A percentile compares a stretch with the other conserved stretches of the same genome.
phyloP scores from a whole-genome alignment of 257 asterid species.

The Perilla frutescens region DNA sequence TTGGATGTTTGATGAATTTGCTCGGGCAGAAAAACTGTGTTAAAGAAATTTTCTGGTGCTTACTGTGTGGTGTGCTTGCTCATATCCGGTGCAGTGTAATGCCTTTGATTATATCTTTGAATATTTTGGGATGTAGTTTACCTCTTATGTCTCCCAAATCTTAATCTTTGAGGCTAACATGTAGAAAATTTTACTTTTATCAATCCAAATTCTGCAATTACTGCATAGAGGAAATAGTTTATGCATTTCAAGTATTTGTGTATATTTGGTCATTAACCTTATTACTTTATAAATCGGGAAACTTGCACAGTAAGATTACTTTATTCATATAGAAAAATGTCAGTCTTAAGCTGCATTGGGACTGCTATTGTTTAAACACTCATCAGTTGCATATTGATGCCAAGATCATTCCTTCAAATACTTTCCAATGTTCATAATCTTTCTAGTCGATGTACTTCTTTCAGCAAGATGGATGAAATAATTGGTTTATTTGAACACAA shows the following conservation, averaged over 20 bases:
- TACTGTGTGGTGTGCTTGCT: constrained; percentile 15
- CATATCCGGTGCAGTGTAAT: not conserved
- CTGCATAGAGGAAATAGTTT: not conserved
- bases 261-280: constrained; percentile 4
- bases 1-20: constrained; percentile 14
- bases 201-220: not conserved
- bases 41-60: constrained; percentile 15
- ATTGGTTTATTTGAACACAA: not conserved
- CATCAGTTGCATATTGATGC: not conserved
- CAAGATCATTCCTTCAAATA: not conserved
- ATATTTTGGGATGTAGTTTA: not conserved
- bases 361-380: not conserved
- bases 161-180: not conserved
- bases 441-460: not conserved
- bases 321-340: not conserved
- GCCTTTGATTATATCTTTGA: not conserved
- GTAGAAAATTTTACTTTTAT: not conserved
- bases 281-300: not conserved
- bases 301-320: not conserved
- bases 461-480: constrained; percentile 13
- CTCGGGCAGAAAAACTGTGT: not conserved
- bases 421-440: not conserved
- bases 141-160: not conserved
- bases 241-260: not conserved
- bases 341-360: constrained; percentile 13